Base-by-base conservation (phyloP, 306 rosid species). In the Casuarina cunninghamiana region DNA sequence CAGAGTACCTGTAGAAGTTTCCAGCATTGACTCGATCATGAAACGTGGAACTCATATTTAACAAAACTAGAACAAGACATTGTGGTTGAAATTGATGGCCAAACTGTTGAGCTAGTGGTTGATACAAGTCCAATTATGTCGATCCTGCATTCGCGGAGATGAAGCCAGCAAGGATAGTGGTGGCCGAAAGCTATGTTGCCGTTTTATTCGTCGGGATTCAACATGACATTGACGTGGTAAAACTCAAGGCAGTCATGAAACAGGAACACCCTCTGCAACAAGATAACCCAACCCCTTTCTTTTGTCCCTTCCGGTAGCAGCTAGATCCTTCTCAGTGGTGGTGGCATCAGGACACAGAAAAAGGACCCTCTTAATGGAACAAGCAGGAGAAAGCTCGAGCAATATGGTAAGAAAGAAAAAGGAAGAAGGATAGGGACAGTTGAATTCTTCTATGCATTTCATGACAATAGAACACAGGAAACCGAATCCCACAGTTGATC, bases 1-100 rank as follows among this genome's bases (percentile, higher is more conserved):
- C 68, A 41, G 9, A 50, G n/a, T 21, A 10, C 45, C 50, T 16
- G 12, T 42, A 42, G 66, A 68, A 53, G 26, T 35, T 57, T 44
- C 71, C 35, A 35, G 66, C 32, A 13, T 26, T 45, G 6, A 74
- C 16, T 12, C 15, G n/a, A 42, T 42, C 21, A 12, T n/a, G 15
- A 63, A 16, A 68, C 62, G 63, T 74, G 61, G 79, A 80, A 53
- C 54, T 58, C 6, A 79, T 51, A 72, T 8, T 37, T 39, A 49
- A 32, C 75, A 80, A 69, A 80, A 17, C 39, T 12, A 51, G 3
- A 70, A n/a, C 3, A 51, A 48, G 58, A 75, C 26, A 41, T 46
- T 46, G 55, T 49, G 55, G 6, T 44, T 73, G 74, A 74, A 43
- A 73, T 43, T 8, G 73, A 66, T 6, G 21, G 50, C 69, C 51